phyloP scores from a whole-genome alignment of 176 grass and related monocot genomes.

The Melocanna baccifera region DNA sequence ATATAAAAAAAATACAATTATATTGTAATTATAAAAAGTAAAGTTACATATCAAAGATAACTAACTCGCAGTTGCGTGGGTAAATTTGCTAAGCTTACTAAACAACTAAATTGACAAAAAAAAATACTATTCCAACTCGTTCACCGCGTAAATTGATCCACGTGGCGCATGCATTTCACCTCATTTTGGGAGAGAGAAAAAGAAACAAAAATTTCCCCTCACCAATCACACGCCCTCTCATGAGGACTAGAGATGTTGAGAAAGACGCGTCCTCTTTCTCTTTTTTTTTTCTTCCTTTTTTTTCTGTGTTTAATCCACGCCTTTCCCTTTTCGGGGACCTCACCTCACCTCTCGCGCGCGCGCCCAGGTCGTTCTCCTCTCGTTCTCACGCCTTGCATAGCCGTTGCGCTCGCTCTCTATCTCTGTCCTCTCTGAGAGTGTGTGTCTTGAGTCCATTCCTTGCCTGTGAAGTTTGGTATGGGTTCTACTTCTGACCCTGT shows the following conservation, averaged over 20 bases:
- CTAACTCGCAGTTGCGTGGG: rapidly evolving
- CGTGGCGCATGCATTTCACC: background rate
- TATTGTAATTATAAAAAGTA: too few relatives aligned
- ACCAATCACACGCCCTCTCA: background rate
- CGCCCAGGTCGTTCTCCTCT: conserved; percentile 5
- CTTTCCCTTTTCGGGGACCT: background rate
- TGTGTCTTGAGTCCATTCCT: conserved; percentile 19
- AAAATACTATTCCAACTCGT: too few relatives aligned
- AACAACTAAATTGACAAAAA: background rate
- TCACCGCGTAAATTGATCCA: background rate
- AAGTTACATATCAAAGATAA: too few relatives aligned
- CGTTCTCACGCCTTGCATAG: conserved; percentile 8
- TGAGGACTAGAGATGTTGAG: background rate
- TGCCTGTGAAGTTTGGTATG: conserved; percentile 38
- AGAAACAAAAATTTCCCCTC: background rate
- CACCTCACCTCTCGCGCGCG: too few relatives aligned
- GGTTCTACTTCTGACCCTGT: background rate
- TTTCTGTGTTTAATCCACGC: too few relatives aligned
- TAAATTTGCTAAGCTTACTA: background rate
- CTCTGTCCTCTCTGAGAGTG: background rate
- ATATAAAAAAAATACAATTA: too few relatives aligned
- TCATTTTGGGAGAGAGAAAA: background rate
- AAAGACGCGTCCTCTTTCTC: conserved; percentile 12
- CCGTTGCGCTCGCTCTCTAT: background rate
- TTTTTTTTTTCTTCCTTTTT: too few relatives aligned